Conservation (phyloP, 371 early-diverging fungal species). For the Ordospora pajunii region DNA sequence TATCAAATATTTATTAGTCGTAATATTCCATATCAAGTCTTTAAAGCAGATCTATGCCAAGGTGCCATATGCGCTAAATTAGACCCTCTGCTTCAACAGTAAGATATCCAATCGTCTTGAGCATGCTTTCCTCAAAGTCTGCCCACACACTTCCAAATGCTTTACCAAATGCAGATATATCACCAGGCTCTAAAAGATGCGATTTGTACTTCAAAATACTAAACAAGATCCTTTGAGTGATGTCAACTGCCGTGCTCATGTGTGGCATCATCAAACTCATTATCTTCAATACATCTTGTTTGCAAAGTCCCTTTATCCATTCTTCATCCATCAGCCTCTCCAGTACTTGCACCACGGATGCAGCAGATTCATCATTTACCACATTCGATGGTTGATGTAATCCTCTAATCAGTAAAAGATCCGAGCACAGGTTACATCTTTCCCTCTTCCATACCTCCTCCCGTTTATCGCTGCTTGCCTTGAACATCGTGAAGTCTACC, state of each 20-base stretch:
- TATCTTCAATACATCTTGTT: neutral
- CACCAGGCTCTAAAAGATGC: neutral
- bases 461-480: neutral
- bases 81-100: neutral
- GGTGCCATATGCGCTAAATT: neutral
- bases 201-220: neutral
- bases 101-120: constrained; percentile 12
- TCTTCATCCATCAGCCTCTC: neutral
- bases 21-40: neutral
- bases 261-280: neutral
- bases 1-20: neutral
- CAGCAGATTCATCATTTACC: neutral
- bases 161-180: neutral
- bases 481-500: neutral
- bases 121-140: constrained; percentile 9
- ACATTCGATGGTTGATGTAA: neutral
- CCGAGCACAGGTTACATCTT: neutral
- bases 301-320: neutral
- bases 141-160: neutral
- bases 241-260: neutral
- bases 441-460: neutral
- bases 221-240: constrained; percentile 4
- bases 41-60: neutral
- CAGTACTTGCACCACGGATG: neutral
- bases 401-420: neutral